Evolutionary conservation across 2,329 filamentous ascomycete species (phyloP), one percentile per base, ranked within the genome.

Genomic region (Rhinocladiella similis): DNA sequence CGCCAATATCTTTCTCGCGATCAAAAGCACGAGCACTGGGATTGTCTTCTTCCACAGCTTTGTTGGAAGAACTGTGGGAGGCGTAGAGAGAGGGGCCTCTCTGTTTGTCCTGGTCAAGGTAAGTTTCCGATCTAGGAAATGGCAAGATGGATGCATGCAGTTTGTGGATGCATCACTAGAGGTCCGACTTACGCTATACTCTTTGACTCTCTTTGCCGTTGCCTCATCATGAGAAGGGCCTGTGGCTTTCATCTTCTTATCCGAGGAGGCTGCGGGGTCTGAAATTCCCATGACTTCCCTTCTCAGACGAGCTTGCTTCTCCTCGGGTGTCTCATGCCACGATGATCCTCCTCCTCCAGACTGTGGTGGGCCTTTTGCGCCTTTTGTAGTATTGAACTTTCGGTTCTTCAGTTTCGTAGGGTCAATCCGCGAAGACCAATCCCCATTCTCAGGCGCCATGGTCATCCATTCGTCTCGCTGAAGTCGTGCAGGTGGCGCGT

Each of bases 281-380:
- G 71, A 75, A 2, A 92, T 83, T 0, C 92, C 92, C 64, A 97
- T 82, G 10, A 96, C 88, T 51, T 94, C 85, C 69, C 96, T 86
- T 65, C 88, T 86, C 19, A 97, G 74, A 38, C 91, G 82, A 71
- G 88, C 86, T 56, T 89, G 84, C 72, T 95, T 96, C 73, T 97
- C 83, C 69, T 93, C 89, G 0, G 91, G 89, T 7, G 91, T 96
- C 72, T 97, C 93, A 0, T 90, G 92, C 93, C 93, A 97, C 42
- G 93, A 84, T 67, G 83, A 82, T 45, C 74, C 70, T 12, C 70
- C 74, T 16, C 72, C 70, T 3, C 70, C 72, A 9, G 66, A 66
- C n/a, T 69, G 69, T 3, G 73, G 60, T 3, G 73, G 66, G 7
- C 72, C 76, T 59, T 77, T 78, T 1, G 83, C 78, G 2, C 81